A percentile compares a stretch with the other conserved stretches of the same genome.
These are phyloP conservation scores for Penicilliopsis zonata DNA, from an alignment of 495 filamentous ascomycete genomes.

Conservation along the genomic window DNA sequence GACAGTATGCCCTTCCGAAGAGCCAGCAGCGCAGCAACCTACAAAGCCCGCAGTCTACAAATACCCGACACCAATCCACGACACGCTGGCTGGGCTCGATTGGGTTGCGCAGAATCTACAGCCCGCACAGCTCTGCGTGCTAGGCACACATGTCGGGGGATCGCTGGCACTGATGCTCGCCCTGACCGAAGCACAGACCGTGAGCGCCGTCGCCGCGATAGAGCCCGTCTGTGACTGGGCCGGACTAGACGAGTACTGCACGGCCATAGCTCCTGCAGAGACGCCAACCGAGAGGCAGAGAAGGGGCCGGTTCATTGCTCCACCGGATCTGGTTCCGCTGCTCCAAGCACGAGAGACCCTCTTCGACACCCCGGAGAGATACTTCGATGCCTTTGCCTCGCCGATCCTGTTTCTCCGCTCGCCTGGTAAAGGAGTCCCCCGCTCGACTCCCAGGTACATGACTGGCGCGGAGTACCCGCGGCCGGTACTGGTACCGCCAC, in stretches of 20 bases:
- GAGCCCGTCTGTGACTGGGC: conserved; percentile 32
- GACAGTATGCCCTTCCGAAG: conserved; percentile 8
- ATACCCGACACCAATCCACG: conserved; percentile 30
- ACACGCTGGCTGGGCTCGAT: conserved; percentile 27
- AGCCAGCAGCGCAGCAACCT: not conserved
- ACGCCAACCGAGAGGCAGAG: not conserved
- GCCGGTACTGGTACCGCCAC: conserved; percentile 20
- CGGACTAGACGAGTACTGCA: conserved; percentile 25
- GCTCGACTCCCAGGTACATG: conserved; percentile 18
- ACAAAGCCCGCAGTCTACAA: conserved; percentile 6
- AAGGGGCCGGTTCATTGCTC: conserved; percentile 7
- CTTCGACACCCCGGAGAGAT: conserved; percentile 35
- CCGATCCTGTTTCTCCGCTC: conserved; percentile 47
- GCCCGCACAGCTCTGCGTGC: conserved; percentile 28
- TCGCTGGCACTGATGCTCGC: conserved; percentile 46
- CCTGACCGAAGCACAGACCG: conserved; percentile 40
- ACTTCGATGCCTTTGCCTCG: conserved; percentile 48
- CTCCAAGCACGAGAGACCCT: conserved; percentile 25
- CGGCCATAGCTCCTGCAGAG: not conserved
- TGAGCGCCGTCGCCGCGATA: conserved; percentile 21
- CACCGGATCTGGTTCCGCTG: conserved; percentile 21
- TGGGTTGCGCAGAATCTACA: conserved; percentile 22
- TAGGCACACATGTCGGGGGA: conserved; percentile 43
- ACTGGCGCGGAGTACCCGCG: conserved; percentile 25
- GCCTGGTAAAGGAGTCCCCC: conserved; percentile 27